phyloP scores from a whole-genome alignment of 2,329 filamentous ascomycete genomes.

The Calonectria pseudoreteaudii region DNA sequence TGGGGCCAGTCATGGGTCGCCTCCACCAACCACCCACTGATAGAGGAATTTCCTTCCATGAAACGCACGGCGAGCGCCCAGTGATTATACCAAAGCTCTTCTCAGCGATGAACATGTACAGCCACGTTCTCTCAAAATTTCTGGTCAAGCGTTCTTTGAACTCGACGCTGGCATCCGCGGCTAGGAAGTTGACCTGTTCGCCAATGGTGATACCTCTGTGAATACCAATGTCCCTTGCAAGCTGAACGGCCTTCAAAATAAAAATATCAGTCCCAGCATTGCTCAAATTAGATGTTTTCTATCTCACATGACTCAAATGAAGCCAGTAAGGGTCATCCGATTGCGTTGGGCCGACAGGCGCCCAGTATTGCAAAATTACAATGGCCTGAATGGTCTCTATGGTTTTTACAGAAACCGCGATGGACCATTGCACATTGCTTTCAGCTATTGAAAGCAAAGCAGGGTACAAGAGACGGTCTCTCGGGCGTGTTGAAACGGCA shows the following conservation, averaged over 20 bases:
- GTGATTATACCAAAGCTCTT: conserved; percentile 30
- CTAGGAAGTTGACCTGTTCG: conserved; percentile 31
- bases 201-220: conserved; percentile 30
- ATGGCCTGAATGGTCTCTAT: conserved; percentile 42
- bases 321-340: conserved; percentile 42
- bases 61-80: conserved; percentile 20
- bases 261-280: neutral
- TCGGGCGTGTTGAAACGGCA: conserved; percentile 37
- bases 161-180: conserved; percentile 11
- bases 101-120: conserved; percentile 27
- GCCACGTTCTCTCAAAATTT: conserved; percentile 30
- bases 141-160: conserved; percentile 20
- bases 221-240: conserved; percentile 39
- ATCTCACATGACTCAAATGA: conserved; percentile 36
- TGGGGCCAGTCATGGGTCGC: conserved; percentile 31
- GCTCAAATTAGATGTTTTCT: neutral
- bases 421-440: conserved; percentile 41
- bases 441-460: conserved; percentile 37
- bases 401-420: conserved; percentile 40
- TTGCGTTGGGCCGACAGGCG: conserved; percentile 32
- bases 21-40: conserved; percentile 26
- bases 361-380: conserved; percentile 41
- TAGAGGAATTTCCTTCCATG: conserved; percentile 28
- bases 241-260: conserved; percentile 30
- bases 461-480: conserved; percentile 38